A percentile compares a stretch with the other conserved stretches of the same genome.
These are phyloP conservation scores for Podila minutissima DNA, from an alignment of 192 early-diverging fungal genomes.

Conservation along the genomic window DNA sequence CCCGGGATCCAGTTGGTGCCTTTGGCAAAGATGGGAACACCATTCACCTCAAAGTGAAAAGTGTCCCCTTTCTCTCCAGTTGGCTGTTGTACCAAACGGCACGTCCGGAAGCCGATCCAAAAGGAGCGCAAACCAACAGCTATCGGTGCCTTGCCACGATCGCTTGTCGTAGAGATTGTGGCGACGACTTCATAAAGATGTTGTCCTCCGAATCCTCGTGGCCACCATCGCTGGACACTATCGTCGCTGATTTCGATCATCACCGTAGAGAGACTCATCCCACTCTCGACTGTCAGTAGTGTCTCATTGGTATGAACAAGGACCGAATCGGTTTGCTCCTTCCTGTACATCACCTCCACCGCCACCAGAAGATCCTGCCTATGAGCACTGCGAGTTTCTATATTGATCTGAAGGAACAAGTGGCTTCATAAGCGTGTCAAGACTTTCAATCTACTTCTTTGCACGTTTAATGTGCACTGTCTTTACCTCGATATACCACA, in stretches of 20 bases:
- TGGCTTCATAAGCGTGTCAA: too few relatives aligned
- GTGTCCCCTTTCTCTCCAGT: conserved; percentile 24
- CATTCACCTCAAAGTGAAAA: conserved; percentile 65
- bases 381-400: too few relatives aligned
- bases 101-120: conserved; percentile 45
- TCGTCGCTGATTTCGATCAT: neutral
- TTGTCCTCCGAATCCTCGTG: conserved; percentile 21
- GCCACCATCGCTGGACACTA: conserved; percentile 27
- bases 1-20: conserved; percentile 72
- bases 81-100: conserved; percentile 47
- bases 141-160: neutral
- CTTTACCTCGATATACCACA: conserved; percentile 31
- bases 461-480: too few relatives aligned
- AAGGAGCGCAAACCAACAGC: conserved; percentile 5
- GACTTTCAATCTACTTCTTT: too few relatives aligned
- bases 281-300: neutral
- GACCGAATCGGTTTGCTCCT: too few relatives aligned
- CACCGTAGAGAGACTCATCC: neutral
- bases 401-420: too few relatives aligned
- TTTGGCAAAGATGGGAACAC: conserved; percentile 50
- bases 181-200: neutral
- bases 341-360: too few relatives aligned
- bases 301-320: neutral
- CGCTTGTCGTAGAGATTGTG: neutral
- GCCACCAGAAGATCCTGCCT: too few relatives aligned